These are phyloP conservation scores for Sindora glabra DNA, from an alignment of 306 rosid species.

Conservation along the genomic window DNA sequence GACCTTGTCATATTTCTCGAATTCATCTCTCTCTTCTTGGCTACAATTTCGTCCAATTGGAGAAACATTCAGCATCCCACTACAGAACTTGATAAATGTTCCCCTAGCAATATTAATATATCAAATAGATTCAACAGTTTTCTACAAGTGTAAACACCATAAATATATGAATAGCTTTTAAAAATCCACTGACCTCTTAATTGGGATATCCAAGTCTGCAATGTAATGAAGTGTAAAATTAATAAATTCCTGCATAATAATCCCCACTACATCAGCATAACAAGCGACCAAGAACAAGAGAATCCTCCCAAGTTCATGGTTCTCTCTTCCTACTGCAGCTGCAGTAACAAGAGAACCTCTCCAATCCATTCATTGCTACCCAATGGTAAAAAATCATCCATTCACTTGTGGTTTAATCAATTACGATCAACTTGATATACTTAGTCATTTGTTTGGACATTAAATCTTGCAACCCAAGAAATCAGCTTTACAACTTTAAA, in stretches of 20 bases:
- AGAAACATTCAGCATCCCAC: slow-evolving; percentile 88
- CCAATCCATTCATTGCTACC: neutral
- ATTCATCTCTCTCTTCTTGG: slow-evolving; percentile 96
- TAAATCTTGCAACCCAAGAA: neutral
- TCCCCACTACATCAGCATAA: slow-evolving; percentile 6
- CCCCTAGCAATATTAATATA: slow-evolving; percentile 40
- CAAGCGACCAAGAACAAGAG: too few species aligned
- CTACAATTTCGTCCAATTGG: slow-evolving; percentile 94
- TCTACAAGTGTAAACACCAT: neutral
- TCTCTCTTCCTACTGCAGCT: too few species aligned
- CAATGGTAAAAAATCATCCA: neutral
- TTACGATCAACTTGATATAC: neutral
- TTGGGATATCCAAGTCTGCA: slow-evolving; percentile 91
- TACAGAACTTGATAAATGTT: slow-evolving; percentile 85
- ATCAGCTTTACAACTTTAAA: neutral
- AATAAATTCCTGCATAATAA: slow-evolving; percentile 65
- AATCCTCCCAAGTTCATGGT: too few species aligned
- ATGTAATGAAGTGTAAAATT: slow-evolving; percentile 80
- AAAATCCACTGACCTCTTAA: slow-evolving; percentile 60
- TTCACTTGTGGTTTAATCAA: neutral
- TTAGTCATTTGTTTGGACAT: neutral
- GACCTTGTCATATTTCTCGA: slow-evolving; percentile 90
- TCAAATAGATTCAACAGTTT: neutral
- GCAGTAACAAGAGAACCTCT: neutral
- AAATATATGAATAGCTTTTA: neutral